Conservation (phyloP, 2,329 filamentous ascomycete species). For the Ascochyta fabae region DNA sequence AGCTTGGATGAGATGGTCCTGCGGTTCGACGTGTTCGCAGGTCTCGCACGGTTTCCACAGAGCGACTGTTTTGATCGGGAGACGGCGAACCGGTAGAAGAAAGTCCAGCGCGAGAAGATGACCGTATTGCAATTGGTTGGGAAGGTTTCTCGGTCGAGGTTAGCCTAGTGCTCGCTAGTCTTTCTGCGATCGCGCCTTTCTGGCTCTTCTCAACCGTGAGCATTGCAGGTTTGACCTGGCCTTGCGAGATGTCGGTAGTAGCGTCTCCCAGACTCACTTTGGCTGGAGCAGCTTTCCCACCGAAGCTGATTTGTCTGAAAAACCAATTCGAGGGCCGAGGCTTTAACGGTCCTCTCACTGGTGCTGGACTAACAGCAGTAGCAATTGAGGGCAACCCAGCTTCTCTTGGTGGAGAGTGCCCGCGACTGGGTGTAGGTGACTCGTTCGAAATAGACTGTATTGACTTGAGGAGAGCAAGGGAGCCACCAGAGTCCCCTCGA, state of each 20-base stretch:
- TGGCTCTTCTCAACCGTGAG: conserved; percentile 46
- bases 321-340: conserved; percentile 44
- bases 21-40: conserved; percentile 25
- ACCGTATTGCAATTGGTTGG: conserved; percentile 48
- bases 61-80: conserved; percentile 35
- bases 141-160: conserved; percentile 43
- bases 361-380: conserved; percentile 13
- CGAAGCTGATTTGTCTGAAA: conserved; percentile 49
- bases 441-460: conserved; percentile 31
- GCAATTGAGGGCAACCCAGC: conserved; percentile 24
- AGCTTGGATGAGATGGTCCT: conserved; percentile 38
- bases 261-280: conserved; percentile 41
- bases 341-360: conserved; percentile 22
- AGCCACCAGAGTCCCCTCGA: conserved; percentile 37
- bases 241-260: conserved; percentile 42
- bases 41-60: conserved; percentile 43
- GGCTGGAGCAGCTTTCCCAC: conserved; percentile 36
- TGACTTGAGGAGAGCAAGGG: conserved; percentile 24
- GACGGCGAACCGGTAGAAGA: conserved; percentile 34
- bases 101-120: conserved; percentile 34
- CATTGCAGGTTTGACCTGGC: conserved; percentile 43
- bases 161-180: conserved; percentile 44
- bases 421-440: conserved; percentile 40
- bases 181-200: conserved; percentile 45
- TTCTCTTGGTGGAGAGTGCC: conserved; percentile 38